Evolutionary conservation across 495 filamentous ascomycete species (phyloP), one percentile per base, ranked within the genome.

Genomic region (Copromyces sp.): DNA sequence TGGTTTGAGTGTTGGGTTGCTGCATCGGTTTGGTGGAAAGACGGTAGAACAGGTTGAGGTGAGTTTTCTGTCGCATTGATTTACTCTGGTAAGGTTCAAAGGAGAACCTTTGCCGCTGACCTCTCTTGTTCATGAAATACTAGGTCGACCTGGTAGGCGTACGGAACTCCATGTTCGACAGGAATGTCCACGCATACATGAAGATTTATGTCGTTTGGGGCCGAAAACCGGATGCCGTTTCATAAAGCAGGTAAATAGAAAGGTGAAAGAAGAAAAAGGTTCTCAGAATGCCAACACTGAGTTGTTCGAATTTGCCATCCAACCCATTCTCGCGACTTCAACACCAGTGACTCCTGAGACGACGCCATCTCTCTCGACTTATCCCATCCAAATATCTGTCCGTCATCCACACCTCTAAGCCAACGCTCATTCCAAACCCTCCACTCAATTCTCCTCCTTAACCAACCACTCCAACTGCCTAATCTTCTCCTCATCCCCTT

Each of bases 71-170:
- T 45, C 42, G 6, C 8, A 24, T 35, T 11, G 7, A 9, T 38
- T 71, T 35, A 61, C 4, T 12, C 4, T 71, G 14, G 3, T 3
- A 4, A 17, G 14, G 7, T 65, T 29, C 2, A 7, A 14, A 14
- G 20, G 20, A 29, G 20, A 9, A 14, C n/a, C n/a, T 37, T 9
- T 65, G 14, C 17, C 29, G 29, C 53, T 65, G 70, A 9, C 32
- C 24, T 14, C 1, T 14, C 20, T 24, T 20, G 24, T 59, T 40
- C 16, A 39, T 17, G 9, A 38, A 59, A 14, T 32, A 7, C 59
- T 61, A 90, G 80, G 86, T 89, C 35, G 88, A 87, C 17, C 82
- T 91, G 14, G 87, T 90, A 39, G 82, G 87, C 69, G 87, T 90
- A 7, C 81, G 89, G 45, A 86, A 85, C 68, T 81, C 83, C 68